Evolutionary conservation across 2,329 filamentous ascomycete species (phyloP), one percentile per base, ranked within the genome.

Genomic region (Alternaria sp.): DNA sequence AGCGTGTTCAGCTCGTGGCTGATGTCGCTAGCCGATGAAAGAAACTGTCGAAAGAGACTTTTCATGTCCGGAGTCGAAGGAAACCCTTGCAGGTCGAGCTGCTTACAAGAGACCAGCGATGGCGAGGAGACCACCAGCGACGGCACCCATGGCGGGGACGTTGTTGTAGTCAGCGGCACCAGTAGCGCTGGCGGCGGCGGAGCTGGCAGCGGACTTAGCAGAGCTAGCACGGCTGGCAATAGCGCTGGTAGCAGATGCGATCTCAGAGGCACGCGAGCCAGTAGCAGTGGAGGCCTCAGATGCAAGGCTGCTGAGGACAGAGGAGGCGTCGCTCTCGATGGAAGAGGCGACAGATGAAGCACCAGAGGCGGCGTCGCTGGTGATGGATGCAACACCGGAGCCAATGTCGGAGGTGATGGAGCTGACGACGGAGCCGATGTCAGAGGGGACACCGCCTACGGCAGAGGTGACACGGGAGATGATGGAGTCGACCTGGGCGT

Each of bases 91-190:
- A n/a, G 36, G 34, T 28, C 36, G 6, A 30, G 9, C 24, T 54
- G 42, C 64, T 64, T 77, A 77, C 71, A 78, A 74, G 41, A 77
- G 71, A 62, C 72, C 73, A 28, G 73, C 75, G 48, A 69, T 41
- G 32, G 72, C 68, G 55, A 76, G 55, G 48, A 76, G 54, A 63
- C 73, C 74, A 65, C 67, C 74, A 57, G 70, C 74, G 20, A 73
- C 57, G 48, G 71, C 74, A 30, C 74, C 76, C 62, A 77, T 70
- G 36, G 65, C 71, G 12, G 75, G 73, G 36, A 75, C 59, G 32
- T 63, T 70, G 48, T 68, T 71, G 24, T 69, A 64, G 38, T 65
- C 59, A 39, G 69, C 68, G 43, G 66, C 70, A 48, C 54, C 69
- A 44, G 61, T 53, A 28, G 55, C 30, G 36, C 62, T 58, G 24